A percentile compares a stretch with the other conserved stretches of the same genome.
These are phyloP conservation scores for Teunomyces pallodes DNA, from an alignment of 805 yeast genomes.

Conservation along the genomic window DNA sequence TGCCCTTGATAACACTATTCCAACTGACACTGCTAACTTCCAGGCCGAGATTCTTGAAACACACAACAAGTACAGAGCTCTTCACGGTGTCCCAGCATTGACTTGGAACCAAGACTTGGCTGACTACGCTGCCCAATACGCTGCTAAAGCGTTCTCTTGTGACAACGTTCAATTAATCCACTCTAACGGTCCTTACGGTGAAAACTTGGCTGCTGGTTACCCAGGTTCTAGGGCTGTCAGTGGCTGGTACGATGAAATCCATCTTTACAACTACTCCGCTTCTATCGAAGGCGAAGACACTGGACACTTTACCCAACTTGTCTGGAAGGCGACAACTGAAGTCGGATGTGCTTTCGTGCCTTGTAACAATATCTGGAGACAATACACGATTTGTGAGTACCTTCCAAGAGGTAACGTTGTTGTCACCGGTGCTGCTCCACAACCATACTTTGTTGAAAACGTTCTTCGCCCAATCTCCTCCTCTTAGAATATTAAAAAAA, in stretches of 20 bases:
- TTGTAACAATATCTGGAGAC: constrained; percentile 50
- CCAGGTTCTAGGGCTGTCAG: constrained; percentile 52
- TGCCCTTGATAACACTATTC: constrained; percentile 9
- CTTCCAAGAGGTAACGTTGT: constrained; percentile 51
- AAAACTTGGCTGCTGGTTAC: constrained; percentile 71
- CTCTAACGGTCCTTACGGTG: constrained; percentile 69
- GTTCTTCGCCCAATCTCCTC: constrained; percentile 35
- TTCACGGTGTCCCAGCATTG: constrained; percentile 28
- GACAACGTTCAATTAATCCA: constrained; percentile 60
- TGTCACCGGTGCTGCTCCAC: constrained; percentile 29
- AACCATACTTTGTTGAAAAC: constrained; percentile 39
- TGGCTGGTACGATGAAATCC: constrained; percentile 73
- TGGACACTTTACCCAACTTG: constrained; percentile 78
- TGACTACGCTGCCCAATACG: constrained; percentile 41
- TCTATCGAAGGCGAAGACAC: constrained; percentile 54
- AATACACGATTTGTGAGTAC: constrained; percentile 72
- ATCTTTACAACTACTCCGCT: constrained; percentile 48
- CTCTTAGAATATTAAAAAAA: constrained; percentile 7
- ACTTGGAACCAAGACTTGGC: constrained; percentile 35
- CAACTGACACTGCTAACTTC: constrained; percentile 12
- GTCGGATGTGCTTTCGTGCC: constrained; percentile 64
- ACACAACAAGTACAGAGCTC: constrained; percentile 37
- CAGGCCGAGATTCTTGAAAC: constrained; percentile 29
- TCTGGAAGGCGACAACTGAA: constrained; percentile 61
- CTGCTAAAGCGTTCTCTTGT: constrained; percentile 51